Percentiles rank a stretch among this genome's conserved stretches.
phyloP scores from a whole-genome alignment of 805 yeast genomes.

The Monosporozyma servazzii region DNA sequence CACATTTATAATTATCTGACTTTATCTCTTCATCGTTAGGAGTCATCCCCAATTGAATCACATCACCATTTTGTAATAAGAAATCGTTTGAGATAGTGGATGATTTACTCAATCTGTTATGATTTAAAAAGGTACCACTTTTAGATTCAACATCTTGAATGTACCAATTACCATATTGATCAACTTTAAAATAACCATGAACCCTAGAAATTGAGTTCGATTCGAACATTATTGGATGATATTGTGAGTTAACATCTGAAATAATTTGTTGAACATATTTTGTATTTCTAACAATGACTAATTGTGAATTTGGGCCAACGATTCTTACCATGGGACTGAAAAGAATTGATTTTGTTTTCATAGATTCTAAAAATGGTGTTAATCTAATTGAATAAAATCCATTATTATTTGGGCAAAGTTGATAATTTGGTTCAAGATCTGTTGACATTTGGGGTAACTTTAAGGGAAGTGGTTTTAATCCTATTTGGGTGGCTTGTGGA shows the following conservation, averaged over 20 bases:
- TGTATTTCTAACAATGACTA: constrained; percentile 77
- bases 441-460: constrained; percentile 10
- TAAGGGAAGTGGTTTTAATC: constrained; percentile 9
- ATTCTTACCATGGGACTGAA: constrained; percentile 80
- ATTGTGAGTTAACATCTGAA: constrained; percentile 58
- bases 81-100: constrained; percentile 56
- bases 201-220: constrained; percentile 88
- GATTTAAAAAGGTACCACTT: constrained; percentile 90
- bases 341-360: constrained; percentile 65
- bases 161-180: constrained; percentile 71
- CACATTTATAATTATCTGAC: constrained; percentile 83
- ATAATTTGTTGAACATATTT: constrained; percentile 66
- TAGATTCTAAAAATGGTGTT: constrained; percentile 77
- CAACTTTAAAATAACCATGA: constrained; percentile 79
- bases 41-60: constrained; percentile 75
- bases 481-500: background rate
- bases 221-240: constrained; percentile 75
- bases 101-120: constrained; percentile 73
- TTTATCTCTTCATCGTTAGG: constrained; percentile 85
- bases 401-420: constrained; percentile 1
- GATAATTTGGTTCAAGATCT: background rate
- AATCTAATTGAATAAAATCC: constrained; percentile 44
- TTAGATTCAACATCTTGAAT: constrained; percentile 79
- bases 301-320: constrained; percentile 49
- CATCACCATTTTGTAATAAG: constrained; percentile 72